A percentile compares a stretch with the other conserved stretches of the same genome.
Conservation (phyloP, 441 rosid genomes). For the Erysimum pusillum region DNA sequence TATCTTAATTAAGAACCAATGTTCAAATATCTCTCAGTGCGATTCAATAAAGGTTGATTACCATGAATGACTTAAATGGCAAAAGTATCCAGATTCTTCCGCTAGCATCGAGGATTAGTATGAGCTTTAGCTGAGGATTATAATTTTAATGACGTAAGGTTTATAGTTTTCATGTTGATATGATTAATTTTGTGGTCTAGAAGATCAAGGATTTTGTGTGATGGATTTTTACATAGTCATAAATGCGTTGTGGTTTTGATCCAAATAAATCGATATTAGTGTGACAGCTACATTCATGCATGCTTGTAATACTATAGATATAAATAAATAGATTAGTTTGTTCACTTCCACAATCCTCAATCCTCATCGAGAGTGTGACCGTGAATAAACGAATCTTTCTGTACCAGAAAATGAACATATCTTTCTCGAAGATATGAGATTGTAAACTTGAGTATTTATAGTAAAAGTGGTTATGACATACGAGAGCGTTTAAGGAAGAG, state of each 20-base stretch:
- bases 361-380: background rate
- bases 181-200: background rate
- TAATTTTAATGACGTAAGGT: too few relatives aligned
- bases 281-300: conserved; percentile 1
- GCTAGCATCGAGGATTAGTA: background rate
- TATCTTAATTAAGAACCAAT: too few relatives aligned
- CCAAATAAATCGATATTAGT: background rate
- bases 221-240: background rate
- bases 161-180: background rate
- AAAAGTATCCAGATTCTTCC: background rate
- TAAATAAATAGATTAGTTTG: background rate
- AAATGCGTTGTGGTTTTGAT: background rate
- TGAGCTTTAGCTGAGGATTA: background rate
- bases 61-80: background rate
- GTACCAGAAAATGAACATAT: background rate
- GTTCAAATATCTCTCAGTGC: background rate
- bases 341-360: background rate
- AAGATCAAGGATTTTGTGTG: background rate
- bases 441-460: background rate
- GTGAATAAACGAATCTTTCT: background rate
- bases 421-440: conserved; percentile 3
- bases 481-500: background rate
- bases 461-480: background rate
- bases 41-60: background rate
- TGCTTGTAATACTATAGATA: background rate